Conservation (phyloP, 257 asterid genomes). For the Gentiana straminea region DNA sequence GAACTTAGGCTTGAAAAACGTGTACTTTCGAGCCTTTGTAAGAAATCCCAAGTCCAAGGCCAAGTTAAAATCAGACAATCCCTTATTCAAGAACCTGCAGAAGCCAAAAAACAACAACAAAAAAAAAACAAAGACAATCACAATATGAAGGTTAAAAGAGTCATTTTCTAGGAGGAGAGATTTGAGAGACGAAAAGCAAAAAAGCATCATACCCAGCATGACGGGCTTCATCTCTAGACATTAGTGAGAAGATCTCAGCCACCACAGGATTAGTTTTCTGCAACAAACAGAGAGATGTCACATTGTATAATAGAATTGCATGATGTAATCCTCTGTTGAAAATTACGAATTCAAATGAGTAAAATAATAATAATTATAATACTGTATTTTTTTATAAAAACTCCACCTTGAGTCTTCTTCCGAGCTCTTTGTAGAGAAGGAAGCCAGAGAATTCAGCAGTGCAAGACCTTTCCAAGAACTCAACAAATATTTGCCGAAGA, state of each 20-base stretch:
- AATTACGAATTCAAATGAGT: no score
- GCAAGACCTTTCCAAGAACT: constrained; percentile 89
- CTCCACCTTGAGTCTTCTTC: constrained; percentile 80
- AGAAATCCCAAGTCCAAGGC: constrained; percentile 96
- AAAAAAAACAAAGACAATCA: constrained; percentile 1
- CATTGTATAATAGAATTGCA: no score
- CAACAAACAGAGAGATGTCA: constrained; percentile 10
- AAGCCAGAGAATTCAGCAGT: constrained; percentile 97
- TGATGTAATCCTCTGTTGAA: background rate
- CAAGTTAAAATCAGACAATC: constrained; percentile 80
- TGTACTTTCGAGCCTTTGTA: constrained; percentile 94
- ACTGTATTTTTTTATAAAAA: background rate
- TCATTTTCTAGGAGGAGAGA: no score
- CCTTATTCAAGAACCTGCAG: constrained; percentile 79
- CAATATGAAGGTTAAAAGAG: background rate
- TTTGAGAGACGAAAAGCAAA: background rate
- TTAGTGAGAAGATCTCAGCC: constrained; percentile 93
- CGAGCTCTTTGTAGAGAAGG: constrained; percentile 81
- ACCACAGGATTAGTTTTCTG: constrained; percentile 94
- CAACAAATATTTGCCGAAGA: constrained; percentile 69
- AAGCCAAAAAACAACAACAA: constrained; percentile 3
- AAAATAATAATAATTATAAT: no score
- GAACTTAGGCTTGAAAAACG: constrained; percentile 98
- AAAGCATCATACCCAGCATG: constrained; percentile 65
- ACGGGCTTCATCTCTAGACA: constrained; percentile 96